These are phyloP conservation scores for Xylariomycetidae sp. DNA, from an alignment of 2,329 filamentous ascomycete genomes.

Conservation along the genomic window DNA sequence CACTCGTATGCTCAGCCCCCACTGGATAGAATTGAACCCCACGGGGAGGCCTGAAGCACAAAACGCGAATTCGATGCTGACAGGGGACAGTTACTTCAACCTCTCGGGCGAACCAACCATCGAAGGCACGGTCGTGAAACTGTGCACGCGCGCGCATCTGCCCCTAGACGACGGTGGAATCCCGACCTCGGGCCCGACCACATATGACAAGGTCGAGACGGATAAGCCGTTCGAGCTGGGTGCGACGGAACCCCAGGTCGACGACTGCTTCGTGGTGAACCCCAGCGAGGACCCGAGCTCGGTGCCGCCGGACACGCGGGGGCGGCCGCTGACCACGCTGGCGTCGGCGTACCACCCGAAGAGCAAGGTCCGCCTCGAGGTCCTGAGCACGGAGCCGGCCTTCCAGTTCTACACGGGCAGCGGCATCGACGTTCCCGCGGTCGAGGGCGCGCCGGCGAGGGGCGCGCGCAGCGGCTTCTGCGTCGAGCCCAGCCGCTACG, in stretches of 20 bases:
- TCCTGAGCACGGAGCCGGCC: constrained; percentile 85
- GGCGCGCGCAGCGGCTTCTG: constrained; percentile 75
- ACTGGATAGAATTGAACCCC: no score
- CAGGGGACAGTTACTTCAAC: constrained; percentile 59
- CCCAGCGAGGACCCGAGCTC: constrained; percentile 45
- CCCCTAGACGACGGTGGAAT: constrained; percentile 71
- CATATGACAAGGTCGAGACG: constrained; percentile 61
- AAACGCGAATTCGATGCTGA: not conserved
- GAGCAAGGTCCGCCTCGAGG: constrained; percentile 76
- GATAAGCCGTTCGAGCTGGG: constrained; percentile 68
- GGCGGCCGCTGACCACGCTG: constrained; percentile 58
- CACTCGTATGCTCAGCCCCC: constrained; percentile 61
- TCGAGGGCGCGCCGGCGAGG: constrained; percentile 59
- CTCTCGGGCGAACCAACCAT: constrained; percentile 49
- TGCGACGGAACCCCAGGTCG: constrained; percentile 68
- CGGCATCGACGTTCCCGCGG: constrained; percentile 70
- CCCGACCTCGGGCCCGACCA: constrained; percentile 62
- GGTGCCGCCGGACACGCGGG: constrained; percentile 63
- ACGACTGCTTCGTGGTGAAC: constrained; percentile 85
- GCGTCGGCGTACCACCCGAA: constrained; percentile 69
- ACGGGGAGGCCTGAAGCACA: constrained; percentile 1
- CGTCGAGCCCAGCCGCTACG: constrained; percentile 85
- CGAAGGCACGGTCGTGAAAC: constrained; percentile 60
- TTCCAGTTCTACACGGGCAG: constrained; percentile 97
- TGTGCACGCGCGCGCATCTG: constrained; percentile 62